A percentile compares a stretch with the other conserved stretches of the same genome.
Evolutionary conservation across 306 rosid genomes (phyloP).

Genomic region (Biancaea sappan): DNA sequence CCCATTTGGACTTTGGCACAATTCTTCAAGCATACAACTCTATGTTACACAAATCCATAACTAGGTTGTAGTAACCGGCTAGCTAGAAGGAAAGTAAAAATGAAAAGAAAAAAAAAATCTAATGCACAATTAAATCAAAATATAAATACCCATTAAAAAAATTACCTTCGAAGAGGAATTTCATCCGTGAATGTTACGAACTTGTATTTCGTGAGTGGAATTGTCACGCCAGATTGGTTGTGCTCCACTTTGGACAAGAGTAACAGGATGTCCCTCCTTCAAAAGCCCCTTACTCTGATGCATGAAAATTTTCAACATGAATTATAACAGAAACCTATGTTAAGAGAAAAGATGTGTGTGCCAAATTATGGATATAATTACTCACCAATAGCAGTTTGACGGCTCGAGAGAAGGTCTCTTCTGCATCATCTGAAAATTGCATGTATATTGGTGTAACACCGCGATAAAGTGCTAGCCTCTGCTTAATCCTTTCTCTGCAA

Average conservation of each 20-base stretch:
- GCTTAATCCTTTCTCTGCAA: slow-evolving; percentile 79
- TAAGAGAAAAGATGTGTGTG: slow-evolving; percentile 4
- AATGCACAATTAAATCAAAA: background rate
- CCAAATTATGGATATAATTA: slow-evolving; percentile 9
- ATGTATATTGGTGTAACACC: slow-evolving; percentile 80
- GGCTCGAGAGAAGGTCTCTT: slow-evolving; percentile 88
- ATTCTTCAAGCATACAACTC: slow-evolving; percentile 16
- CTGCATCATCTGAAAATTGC: slow-evolving; percentile 82
- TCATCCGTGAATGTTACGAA: slow-evolving; percentile 73
- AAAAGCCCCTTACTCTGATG: slow-evolving; percentile 67
- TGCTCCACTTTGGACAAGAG: slow-evolving; percentile 94
- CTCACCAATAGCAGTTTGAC: slow-evolving; percentile 74
- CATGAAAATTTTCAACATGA: slow-evolving; percentile 22
- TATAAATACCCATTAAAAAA: background rate
- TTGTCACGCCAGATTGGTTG: slow-evolving; percentile 91
- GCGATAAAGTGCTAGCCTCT: slow-evolving; percentile 75
- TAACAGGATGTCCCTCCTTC: slow-evolving; percentile 66
- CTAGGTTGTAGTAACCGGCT: slow-evolving; percentile 19
- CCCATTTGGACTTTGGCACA: slow-evolving; percentile 20
- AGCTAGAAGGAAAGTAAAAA: background rate
- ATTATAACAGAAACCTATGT: slow-evolving; percentile 22
- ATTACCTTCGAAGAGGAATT: slow-evolving; percentile 23
- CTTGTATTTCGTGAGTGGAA: slow-evolving; percentile 93
- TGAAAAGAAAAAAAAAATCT: background rate
- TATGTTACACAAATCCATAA: slow-evolving; percentile 19